phyloP scores from a whole-genome alignment of 2,329 filamentous ascomycete genomes.

The Pseudopithomyces chartarum region DNA sequence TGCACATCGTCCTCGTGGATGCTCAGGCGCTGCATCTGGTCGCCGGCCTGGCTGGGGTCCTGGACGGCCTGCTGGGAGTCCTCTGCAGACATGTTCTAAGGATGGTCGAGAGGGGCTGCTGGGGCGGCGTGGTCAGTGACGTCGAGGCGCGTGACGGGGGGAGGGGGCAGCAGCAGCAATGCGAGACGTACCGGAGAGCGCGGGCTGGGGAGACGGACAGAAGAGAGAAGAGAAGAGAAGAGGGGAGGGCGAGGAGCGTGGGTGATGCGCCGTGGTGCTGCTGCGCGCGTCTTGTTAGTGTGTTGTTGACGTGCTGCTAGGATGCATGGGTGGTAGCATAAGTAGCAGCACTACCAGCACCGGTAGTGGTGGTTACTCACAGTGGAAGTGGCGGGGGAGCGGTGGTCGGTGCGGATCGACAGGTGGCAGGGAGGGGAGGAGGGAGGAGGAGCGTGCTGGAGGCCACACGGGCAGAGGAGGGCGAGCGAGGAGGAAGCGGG shows the following conservation, averaged over 20 bases:
- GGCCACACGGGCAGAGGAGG: conserved; percentile 23
- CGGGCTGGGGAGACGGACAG: conserved; percentile 8
- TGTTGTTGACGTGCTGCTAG: conserved; percentile 26
- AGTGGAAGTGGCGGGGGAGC: conserved; percentile 41
- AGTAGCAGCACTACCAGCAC: conserved; percentile 34
- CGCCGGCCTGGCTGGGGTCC: conserved; percentile 45
- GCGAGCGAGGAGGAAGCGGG: conserved; percentile 21
- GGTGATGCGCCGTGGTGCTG: conserved; percentile 13
- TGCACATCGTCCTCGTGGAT: conserved; percentile 68
- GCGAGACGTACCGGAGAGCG: conserved; percentile 23
- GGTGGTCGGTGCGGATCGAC: conserved; percentile 36
- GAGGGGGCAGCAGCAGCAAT: neutral
- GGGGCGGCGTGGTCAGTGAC: conserved; percentile 31
- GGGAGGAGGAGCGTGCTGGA: conserved; percentile 11
- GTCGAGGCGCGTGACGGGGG: conserved; percentile 21
- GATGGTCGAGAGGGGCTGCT: conserved; percentile 36
- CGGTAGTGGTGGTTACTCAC: conserved; percentile 11
- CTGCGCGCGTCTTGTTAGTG: conserved; percentile 27
- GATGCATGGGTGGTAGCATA: conserved; percentile 11
- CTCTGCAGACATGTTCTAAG: conserved; percentile 50
- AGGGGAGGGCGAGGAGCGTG: conserved; percentile 17
- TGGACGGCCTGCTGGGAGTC: conserved; percentile 41
- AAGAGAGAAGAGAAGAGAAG: conserved; percentile 12
- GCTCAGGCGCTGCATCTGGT: conserved; percentile 49
- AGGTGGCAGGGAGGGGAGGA: conserved; percentile 19